These are phyloP conservation scores for Acidiella bohemica DNA, from an alignment of 495 filamentous ascomycete genomes.

Conservation along the genomic window DNA sequence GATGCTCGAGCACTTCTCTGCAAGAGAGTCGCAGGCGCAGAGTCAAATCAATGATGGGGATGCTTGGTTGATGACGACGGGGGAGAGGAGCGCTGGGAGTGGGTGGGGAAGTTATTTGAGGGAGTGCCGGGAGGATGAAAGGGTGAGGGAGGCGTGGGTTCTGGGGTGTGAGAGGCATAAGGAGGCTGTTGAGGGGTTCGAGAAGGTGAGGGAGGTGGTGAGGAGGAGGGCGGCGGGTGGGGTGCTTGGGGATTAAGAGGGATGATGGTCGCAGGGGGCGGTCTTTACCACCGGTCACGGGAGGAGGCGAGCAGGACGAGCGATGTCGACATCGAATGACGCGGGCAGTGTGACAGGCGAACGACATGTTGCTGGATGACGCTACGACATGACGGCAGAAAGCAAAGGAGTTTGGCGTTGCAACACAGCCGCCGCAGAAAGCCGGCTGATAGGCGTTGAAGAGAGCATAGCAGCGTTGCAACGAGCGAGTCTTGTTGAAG, in stretches of 20 bases:
- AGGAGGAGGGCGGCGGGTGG: slow-evolving; percentile 5
- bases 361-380: too few relatives aligned
- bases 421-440: too few relatives aligned
- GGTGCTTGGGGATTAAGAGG: slow-evolving; percentile 6
- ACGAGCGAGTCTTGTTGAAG: too few relatives aligned
- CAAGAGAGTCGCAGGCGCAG: slow-evolving; percentile 35
- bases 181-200: slow-evolving; percentile 45
- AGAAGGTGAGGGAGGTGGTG: slow-evolving; percentile 30
- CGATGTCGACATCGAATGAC: background rate
- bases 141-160: slow-evolving; percentile 50
- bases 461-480: too few relatives aligned
- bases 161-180: slow-evolving; percentile 50
- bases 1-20: slow-evolving; percentile 54
- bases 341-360: too few relatives aligned
- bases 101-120: slow-evolving; percentile 46
- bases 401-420: too few relatives aligned
- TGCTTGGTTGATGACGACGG: slow-evolving; percentile 42
- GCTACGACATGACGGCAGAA: too few relatives aligned
- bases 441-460: too few relatives aligned
- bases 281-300: too few relatives aligned
- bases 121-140: slow-evolving; percentile 49
- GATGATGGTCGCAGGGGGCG: background rate
- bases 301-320: background rate
- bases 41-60: slow-evolving; percentile 16
- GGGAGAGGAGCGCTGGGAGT: slow-evolving; percentile 34